Base-by-base conservation (phyloP, 176 grass and related monocot genomes). In the Zea luxurians region DNA sequence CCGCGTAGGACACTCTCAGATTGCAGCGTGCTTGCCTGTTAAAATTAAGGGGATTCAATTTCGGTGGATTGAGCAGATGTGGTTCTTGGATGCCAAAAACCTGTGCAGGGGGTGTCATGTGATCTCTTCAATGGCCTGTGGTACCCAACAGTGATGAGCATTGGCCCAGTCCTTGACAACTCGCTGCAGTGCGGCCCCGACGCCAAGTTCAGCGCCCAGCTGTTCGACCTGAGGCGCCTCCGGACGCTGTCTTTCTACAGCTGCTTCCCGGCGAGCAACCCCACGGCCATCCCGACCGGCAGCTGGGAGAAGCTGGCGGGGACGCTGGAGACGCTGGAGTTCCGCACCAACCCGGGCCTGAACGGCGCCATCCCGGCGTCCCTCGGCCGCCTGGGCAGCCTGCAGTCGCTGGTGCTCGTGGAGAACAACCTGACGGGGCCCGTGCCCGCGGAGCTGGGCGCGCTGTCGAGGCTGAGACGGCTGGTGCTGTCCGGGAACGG, bases 31-130 rank as follows among this genome's bases (percentile, higher is more conserved):
- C 38, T 44, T 80, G 60, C 1, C 55, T 58, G 8, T 9, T 20
- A 20, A 59, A 21, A 21, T 5, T 42, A 42, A 42, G 20, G 20
- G 8, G 21, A 59, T 59, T 63, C 53, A 8, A 40, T 76, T 68
- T 6, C 47, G 13, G 36, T 4, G 75, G 18, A 85, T 77, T 79
- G 80, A 87, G 34, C 55, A 58, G 4, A 17, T 44, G 16, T 44
- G 16, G 45, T 58, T 57, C 76, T 74, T 50, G 84, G 69, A 72
- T 84, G 37, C 65, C 35, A 2, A 40, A 41, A 58, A 55, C 36
- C 49, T 7, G 9, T 90, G 81, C 83, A 99, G 96, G 96, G 96
- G 8, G 96, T 99, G 68, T 96, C 92, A 84, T 99, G 96, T 87
- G 96, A 99, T 6, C 50, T 99, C 42, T 93, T 93, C 62, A 76